These are phyloP conservation scores for Globisporangium lucens DNA, from an alignment of 352 stramenopile species.

Conservation along the genomic window DNA sequence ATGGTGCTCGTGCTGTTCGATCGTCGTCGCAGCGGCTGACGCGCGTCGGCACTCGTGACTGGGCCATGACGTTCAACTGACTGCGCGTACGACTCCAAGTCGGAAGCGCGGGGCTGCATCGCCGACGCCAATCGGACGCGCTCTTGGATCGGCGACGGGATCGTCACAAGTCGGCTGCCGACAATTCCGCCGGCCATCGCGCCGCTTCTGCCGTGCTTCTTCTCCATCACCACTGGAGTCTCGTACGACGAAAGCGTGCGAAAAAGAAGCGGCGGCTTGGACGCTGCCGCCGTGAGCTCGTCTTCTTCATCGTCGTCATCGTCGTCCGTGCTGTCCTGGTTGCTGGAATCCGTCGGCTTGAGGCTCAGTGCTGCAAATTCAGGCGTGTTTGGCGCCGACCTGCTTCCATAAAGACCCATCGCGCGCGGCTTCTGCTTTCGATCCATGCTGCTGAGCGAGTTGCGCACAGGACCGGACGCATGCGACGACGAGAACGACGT, in stretches of 20 bases:
- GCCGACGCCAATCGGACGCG: constrained; percentile 45
- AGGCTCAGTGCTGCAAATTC: constrained; percentile 28
- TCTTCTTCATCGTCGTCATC: constrained; percentile 40
- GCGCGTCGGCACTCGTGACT: constrained; percentile 19
- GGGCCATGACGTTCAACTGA: constrained; percentile 4
- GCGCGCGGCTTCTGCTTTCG: constrained; percentile 9
- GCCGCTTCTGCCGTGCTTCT: constrained; percentile 27
- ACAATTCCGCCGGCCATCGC: constrained; percentile 8
- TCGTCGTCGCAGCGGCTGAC: constrained; percentile 70
- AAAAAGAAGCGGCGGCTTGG: constrained; percentile 57
- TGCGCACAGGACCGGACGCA: constrained; percentile 8
- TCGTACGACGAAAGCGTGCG: constrained; percentile 79
- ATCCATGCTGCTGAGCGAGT: constrained; percentile 30
- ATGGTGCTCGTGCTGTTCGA: constrained; percentile 96
- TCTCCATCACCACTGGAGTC: constrained; percentile 62
- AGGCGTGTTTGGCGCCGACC: constrained; percentile 50
- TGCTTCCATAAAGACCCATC: constrained; percentile 23
- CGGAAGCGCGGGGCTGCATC: constrained; percentile 40
- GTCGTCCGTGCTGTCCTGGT: constrained; percentile 34
- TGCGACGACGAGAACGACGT: neutral
- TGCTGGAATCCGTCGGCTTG: constrained; percentile 21
- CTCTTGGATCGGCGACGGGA: constrained; percentile 69
- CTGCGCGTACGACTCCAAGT: constrained; percentile 56
- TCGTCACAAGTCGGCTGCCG: constrained; percentile 21
- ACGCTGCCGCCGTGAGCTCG: constrained; percentile 13